These are phyloP conservation scores for Secale cereale DNA, from an alignment of 176 grass and related monocot species.

Conservation along the genomic window DNA sequence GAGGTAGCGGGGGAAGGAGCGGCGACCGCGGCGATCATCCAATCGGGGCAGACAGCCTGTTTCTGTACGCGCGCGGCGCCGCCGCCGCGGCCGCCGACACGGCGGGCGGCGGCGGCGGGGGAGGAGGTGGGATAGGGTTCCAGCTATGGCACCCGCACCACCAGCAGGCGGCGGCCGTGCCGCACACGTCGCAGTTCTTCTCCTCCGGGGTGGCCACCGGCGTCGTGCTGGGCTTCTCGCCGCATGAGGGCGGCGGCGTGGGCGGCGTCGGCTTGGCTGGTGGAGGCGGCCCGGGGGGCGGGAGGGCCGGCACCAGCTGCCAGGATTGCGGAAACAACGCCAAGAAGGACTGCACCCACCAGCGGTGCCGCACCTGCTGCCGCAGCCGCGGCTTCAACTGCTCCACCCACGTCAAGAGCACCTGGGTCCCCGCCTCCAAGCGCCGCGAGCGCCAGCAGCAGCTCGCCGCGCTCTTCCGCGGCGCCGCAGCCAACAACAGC, in stretches of 20 bases:
- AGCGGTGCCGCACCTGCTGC: slow-evolving; percentile 95
- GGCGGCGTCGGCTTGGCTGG: slow-evolving; percentile 6
- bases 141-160: slow-evolving; percentile 89
- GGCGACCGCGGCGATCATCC: slow-evolving; percentile 38
- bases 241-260: slow-evolving; percentile 35
- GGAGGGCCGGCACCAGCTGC: slow-evolving; percentile 72
- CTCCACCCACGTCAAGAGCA: slow-evolving; percentile 85
- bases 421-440: slow-evolving; percentile 90
- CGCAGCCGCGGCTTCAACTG: slow-evolving; percentile 86
- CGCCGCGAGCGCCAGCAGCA: slow-evolving; percentile 91
- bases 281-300: slow-evolving; percentile 23
- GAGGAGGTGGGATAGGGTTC: slow-evolving; percentile 58
- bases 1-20: slow-evolving; percentile 16
- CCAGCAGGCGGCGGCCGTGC: slow-evolving; percentile 34
- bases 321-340: slow-evolving; percentile 99
- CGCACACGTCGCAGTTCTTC: slow-evolving; percentile 65
- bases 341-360: slow-evolving; percentile 88
- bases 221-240: slow-evolving; percentile 51
- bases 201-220: slow-evolving; percentile 56
- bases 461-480: slow-evolving; percentile 56
- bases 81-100: slow-evolving; percentile 57
- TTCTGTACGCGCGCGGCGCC: slow-evolving; percentile 67
- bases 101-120: slow-evolving; percentile 47
- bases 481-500: slow-evolving; percentile 39
- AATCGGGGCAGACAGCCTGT: slow-evolving; percentile 65